phyloP scores from a whole-genome alignment of 768 basidiomycete genomes.

The Serendipita sp. region DNA sequence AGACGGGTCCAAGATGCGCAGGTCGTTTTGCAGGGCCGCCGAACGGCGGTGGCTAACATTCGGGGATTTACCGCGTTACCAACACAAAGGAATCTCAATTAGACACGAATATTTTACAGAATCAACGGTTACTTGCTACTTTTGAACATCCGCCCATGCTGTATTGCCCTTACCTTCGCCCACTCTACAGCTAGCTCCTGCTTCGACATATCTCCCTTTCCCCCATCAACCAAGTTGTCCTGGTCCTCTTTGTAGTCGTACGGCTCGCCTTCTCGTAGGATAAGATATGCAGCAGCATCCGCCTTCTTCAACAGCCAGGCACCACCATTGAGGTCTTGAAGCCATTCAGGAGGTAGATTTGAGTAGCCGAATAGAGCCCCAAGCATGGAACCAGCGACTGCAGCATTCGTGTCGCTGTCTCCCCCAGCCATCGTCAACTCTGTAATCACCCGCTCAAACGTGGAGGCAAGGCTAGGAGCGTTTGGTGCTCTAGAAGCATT shows the following conservation, averaged over 20 bases:
- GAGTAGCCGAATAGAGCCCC: constrained; percentile 1
- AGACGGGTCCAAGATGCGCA: neutral
- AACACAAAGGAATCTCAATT: no score
- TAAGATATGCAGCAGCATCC: constrained; percentile 3
- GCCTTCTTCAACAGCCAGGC: neutral
- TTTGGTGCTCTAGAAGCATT: neutral
- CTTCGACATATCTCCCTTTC: neutral
- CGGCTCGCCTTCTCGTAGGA: neutral
- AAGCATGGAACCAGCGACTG: neutral
- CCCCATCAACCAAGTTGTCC: neutral
- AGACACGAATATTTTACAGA: no score
- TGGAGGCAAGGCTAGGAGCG: neutral
- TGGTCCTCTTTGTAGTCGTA: neutral
- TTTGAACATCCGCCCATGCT: no score
- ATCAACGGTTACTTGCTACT: no score
- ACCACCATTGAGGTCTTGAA: neutral
- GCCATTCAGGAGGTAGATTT: neutral
- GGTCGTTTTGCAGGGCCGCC: no score
- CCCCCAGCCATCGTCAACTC: constrained; percentile 3
- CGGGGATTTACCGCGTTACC: no score
- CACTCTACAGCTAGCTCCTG: neutral
- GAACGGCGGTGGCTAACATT: no score
- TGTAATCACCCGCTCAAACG: neutral
- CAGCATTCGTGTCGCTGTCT: constrained; percentile 2
- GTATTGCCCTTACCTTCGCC: no score